Evolutionary conservation across 116 monocot genomes (phyloP), one percentile per base, ranked within the genome.

Genomic region (Posidonia oceanica): DNA sequence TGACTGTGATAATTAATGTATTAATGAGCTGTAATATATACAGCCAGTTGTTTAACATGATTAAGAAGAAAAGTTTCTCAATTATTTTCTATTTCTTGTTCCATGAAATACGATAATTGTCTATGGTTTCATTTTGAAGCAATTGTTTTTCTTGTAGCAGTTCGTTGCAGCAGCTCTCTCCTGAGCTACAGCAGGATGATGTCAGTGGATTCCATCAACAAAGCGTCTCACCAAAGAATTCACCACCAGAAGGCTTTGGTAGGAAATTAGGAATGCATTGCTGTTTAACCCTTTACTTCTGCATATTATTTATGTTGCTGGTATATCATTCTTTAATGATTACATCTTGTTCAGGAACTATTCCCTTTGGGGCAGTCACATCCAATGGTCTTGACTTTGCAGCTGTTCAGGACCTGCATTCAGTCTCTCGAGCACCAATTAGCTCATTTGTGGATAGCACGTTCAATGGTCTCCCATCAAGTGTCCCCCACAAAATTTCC

Each of bases 131-230:
- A 20, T 14, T 4, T 3, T 54, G 13, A 52, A 18, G n/a, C 13
- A 52, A 1, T 54, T 54, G 6, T 66, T 39, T 17, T 62, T 63
- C 52, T 64, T 60, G n/a, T 18, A 73, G 75, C 81, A 87, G 85
- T 72, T 78, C 81, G 60, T 79, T 79, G 63, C 88, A 85, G 69
- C 81, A 83, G 52, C 64, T 83, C 51, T 72, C 77, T 63, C 54
- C 80, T 67, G 90, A 90, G 17, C n/a, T 90, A 38, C 82, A 86
- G 52, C 72, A 62, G 38, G 88, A 84, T 74, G 90, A 84, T 58
- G 70, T 81, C 38, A 54, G 36, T 57, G 75, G 59, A 17, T 79
- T 69, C 70, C 76, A 54, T 51, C 75, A 78, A 61, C 74, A 69
- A 20, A 81, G 81, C 44, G 80, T 83, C 52, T 68, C 74, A 42